A percentile compares a stretch with the other conserved stretches of the same genome.
Evolutionary conservation across 805 yeast genomes (phyloP).

Genomic region (Wickerhamiella cacticola): DNA sequence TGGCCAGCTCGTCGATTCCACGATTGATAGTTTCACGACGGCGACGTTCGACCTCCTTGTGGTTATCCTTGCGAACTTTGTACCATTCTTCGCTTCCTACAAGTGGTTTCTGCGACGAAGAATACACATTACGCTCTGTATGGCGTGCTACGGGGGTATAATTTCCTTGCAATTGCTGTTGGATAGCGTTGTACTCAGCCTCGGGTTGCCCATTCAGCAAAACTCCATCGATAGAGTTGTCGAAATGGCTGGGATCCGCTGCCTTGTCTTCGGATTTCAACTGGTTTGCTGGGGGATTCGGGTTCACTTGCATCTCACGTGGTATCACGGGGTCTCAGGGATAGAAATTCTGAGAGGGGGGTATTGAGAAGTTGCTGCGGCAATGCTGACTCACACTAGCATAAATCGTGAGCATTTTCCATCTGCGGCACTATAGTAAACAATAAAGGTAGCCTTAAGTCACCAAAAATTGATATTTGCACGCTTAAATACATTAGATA

Average conservation of each 20-base stretch:
- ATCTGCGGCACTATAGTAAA: too few species aligned
- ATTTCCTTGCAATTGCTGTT: slow-evolving; percentile 8
- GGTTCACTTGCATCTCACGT: slow-evolving; percentile 17
- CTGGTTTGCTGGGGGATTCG: slow-evolving; percentile 13
- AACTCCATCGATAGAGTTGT: slow-evolving; percentile 3
- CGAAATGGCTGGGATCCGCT: background rate
- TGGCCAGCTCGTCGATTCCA: slow-evolving; percentile 33
- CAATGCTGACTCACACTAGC: too few species aligned
- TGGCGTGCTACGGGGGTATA: slow-evolving; percentile 2
- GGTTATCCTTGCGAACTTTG: slow-evolving; percentile 71
- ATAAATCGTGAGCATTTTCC: too few species aligned
- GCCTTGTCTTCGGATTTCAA: background rate
- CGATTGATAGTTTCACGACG: slow-evolving; percentile 30
- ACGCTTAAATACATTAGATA: too few species aligned
- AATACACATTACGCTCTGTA: background rate
- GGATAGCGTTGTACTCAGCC: slow-evolving; percentile 13
- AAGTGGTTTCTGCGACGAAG: slow-evolving; percentile 36
- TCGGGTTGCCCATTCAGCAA: slow-evolving; percentile 10
- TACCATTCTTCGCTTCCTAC: slow-evolving; percentile 83
- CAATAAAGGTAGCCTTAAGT: too few species aligned
- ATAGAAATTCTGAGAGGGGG: background rate
- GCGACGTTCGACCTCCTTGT: slow-evolving; percentile 37
- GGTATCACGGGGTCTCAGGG: slow-evolving; percentile 15
- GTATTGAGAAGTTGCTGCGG: background rate
- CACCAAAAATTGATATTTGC: too few species aligned